Evolutionary conservation across 78 protist species (phyloP).

Genomic region (Dictyostelium intermedium): DNA sequence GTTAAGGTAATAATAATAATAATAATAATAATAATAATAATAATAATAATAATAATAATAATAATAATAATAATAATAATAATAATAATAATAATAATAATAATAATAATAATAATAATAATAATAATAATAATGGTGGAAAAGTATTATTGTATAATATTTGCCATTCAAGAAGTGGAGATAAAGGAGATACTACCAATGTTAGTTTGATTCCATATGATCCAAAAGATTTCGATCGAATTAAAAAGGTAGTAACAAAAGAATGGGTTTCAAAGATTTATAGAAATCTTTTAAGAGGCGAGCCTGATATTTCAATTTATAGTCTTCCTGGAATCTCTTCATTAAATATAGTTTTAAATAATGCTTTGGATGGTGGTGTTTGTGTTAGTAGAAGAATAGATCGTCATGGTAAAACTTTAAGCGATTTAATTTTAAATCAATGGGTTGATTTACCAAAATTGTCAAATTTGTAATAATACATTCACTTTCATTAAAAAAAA

Average conservation of each 20-base stretch:
- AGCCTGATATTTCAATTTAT: slow-evolving; percentile 23
- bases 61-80: neutral
- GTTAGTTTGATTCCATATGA: slow-evolving; percentile 57
- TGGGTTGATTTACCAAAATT: slow-evolving; percentile 39
- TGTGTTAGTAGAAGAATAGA: slow-evolving; percentile 74
- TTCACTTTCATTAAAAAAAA: neutral
- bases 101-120: neutral
- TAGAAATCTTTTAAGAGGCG: slow-evolving; percentile 18
- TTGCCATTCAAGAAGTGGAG: slow-evolving; percentile 69
- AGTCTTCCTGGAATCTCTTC: slow-evolving; percentile 49
- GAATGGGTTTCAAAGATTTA: slow-evolving; percentile 70
- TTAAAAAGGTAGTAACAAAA: slow-evolving; percentile 11
- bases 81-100: neutral
- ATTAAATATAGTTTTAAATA: slow-evolving; percentile 34
- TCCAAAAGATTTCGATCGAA: slow-evolving; percentile 29
- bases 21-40: no score
- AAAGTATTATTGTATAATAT: slow-evolving; percentile 63
- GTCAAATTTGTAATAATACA: slow-evolving; percentile 28
- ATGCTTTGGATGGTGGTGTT: slow-evolving; percentile 78
- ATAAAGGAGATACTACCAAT: slow-evolving; percentile 71
- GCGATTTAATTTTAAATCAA: slow-evolving; percentile 64
- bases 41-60: no score
- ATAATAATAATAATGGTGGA: neutral
- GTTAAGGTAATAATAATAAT: no score
- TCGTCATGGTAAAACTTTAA: slow-evolving; percentile 73